Evolutionary conservation across 345 rosid genomes (phyloP), one percentile per base, ranked within the genome.

Genomic region (Arabidopsis suecica): DNA sequence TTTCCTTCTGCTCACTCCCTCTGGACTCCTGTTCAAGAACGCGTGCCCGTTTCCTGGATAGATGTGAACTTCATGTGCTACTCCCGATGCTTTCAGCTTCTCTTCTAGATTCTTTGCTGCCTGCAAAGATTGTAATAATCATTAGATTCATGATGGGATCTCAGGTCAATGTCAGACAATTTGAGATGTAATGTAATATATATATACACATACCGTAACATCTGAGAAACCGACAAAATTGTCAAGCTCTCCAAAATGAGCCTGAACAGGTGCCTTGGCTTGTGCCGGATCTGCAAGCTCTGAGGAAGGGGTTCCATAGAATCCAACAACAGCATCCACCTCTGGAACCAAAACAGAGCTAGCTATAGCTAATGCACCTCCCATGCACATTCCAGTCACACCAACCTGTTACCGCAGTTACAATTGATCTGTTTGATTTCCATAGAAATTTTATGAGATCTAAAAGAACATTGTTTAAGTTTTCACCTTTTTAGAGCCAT

Each of bases 331-430:
- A 68, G 93, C 89, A 81, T 92, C 97, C 16, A 89, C 96, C 68
- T 84, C 93, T 9, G 91, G 97, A 74, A 88, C 86, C 81, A 92
- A 85, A 70, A 90, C 99, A 74, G 97, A 86, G 78, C 93, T 92
- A 71, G 99, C 97, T 71, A 95, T 88, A 65, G 97, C 74, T 61
- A 95, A 79, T 55, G 97, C 97, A 76, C 97, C 97, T 18, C 93
- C 99, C 97, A 95, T 89, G 82, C 98, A 94, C 80, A 69, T 91
- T 64, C 98, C 98, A 64, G 96, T 86, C 16, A 94, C 98, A 40
- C 98, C 98, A 83, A 81, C 97, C 98, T 91, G 59, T 68, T 33
- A 68, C 64, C 47, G 1, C 47, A 14, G 13, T 20, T 12, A 23
- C 0, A 63, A 13, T 25, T 37, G 8, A 38, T 30, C 34, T 23